A percentile compares a stretch with the other conserved stretches of the same genome.
These are phyloP conservation scores for Aaosphaeria arxii DNA, from an alignment of 2,329 filamentous ascomycete genomes.

Conservation along the genomic window DNA sequence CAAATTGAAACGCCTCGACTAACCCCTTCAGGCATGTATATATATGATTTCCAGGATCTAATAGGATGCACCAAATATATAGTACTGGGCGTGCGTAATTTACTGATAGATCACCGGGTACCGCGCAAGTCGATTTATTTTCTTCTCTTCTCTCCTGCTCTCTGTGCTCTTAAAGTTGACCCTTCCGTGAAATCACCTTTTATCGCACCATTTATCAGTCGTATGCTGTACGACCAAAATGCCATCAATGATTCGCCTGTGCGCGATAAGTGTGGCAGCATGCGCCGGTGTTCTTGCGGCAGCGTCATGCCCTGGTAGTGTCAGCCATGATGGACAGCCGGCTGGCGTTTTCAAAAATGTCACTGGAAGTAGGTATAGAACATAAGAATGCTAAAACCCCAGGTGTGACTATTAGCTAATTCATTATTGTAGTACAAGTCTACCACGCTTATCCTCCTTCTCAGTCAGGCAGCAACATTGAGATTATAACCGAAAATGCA, in stretches of 20 bases:
- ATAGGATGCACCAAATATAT: neutral
- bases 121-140: neutral
- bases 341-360: constrained; percentile 5
- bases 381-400: neutral
- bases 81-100: neutral
- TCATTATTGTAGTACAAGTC: constrained; percentile 8
- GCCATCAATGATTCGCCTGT: neutral
- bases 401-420: neutral
- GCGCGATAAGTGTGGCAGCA: neutral
- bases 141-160: neutral
- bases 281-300: neutral
- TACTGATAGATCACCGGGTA: neutral
- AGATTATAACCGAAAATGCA: constrained; percentile 11
- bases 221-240: neutral
- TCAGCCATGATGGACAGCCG: constrained; percentile 5
- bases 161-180: neutral
- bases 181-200: neutral
- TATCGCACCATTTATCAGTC: neutral
- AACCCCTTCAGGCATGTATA: no score
- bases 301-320: neutral
- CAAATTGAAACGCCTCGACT: no score
- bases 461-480: neutral
- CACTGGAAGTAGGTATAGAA: constrained; percentile 4
- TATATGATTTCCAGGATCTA: no score
- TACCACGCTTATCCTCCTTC: constrained; percentile 12